Evolutionary conservation across 169 alveolate species (phyloP).

Genomic region (Plasmodium malariae): DNA sequence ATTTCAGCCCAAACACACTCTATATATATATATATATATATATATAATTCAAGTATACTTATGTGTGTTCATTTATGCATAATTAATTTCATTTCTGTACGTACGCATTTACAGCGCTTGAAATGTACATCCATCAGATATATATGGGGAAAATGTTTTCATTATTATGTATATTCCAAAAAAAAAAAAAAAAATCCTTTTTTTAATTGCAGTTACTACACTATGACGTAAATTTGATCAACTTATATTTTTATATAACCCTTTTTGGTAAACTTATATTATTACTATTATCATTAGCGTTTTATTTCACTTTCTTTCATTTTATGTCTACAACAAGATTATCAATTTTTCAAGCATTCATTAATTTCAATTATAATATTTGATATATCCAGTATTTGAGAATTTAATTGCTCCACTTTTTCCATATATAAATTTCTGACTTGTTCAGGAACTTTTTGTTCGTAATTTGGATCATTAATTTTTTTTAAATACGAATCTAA

Average conservation of each 20-base stretch:
- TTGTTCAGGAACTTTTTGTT: constrained; percentile 88
- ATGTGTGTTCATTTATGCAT: too few species aligned
- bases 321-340: not conserved
- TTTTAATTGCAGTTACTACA: too few species aligned
- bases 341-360: constrained; percentile 52
- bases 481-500: constrained; percentile 84
- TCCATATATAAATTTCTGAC: constrained; percentile 85
- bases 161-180: not conserved
- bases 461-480: constrained; percentile 86
- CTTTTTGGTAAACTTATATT: too few species aligned
- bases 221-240: too few species aligned
- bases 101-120: too few species aligned
- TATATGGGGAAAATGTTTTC: not conserved
- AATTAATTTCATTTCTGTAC: too few species aligned
- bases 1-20: too few species aligned
- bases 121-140: too few species aligned
- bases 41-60: too few species aligned
- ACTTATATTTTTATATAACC: not conserved
- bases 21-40: too few species aligned
- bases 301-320: not conserved
- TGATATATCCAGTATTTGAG: constrained; percentile 51
- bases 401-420: constrained; percentile 83
- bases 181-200: not conserved
- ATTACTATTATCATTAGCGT: not conserved
- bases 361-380: constrained; percentile 65